Evolutionary conservation across 1,284 basidiomycete genomes (phyloP), one percentile per base, ranked within the genome.

Genomic region (Ceratobasidium sp.): DNA sequence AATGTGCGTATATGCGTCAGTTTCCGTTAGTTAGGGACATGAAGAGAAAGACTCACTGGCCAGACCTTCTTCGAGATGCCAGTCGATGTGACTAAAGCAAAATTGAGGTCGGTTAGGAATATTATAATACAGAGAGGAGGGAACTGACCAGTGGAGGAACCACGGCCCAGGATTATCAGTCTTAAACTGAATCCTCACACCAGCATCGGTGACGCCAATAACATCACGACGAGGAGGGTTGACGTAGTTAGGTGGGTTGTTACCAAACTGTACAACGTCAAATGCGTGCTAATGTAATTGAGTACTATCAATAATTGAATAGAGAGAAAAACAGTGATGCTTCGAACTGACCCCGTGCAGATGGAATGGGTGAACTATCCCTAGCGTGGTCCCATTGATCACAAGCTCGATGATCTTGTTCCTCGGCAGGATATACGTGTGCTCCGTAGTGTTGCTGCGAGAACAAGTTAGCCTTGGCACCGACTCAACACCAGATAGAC

Each of bases 131-230:
- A 54, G 22, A 22, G 11, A 54, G 51, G 51, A 53, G 19, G 51
- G n/a, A 19, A 29, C 62, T 17, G 54, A 85, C 85, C 85, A 86
- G 76, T 86, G 86, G 76, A 86, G 75, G 73, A 86, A 83, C 86
- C 85, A 86, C 41, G 83, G 80, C 1, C 84, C 84, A 0, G 80
- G 44, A 50, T 85, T 85, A 65, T 85, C 80, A 1, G 84, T 83
- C 48, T 78, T 77, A 64, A 81, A 85, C 31, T 83, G 82, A 36
- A 85, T 77, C 4, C 81, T 79, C 65, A 81, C 78, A 56, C 27
- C 54, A 29, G 83, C 84, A 54, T 80, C 75, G 6, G 75, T 80
- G 27, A 80, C 77, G 6, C 73, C 75, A 36, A 76, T 36, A 4
- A 75, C 80, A 59, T 85, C 84, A n/a, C 83, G 79, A 36, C 82